These are phyloP conservation scores for Botrytis squamosa DNA, from an alignment of 2,329 filamentous ascomycete species.

Conservation along the genomic window DNA sequence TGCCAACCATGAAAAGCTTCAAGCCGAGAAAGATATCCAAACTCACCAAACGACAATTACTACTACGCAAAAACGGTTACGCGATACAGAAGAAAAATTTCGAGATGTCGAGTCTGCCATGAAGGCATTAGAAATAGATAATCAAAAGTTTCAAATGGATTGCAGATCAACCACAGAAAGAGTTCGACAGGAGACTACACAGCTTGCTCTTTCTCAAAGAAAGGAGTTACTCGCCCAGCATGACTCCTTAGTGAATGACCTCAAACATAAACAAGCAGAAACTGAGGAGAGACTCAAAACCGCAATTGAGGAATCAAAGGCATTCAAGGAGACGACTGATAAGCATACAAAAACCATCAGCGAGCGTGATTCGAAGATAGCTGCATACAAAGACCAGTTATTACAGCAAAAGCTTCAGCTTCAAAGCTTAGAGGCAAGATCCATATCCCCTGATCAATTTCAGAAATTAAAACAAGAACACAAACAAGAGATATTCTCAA, in stretches of 20 bases:
- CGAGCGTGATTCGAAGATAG: neutral
- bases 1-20: constrained; percentile 39
- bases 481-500: neutral
- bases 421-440: constrained; percentile 6
- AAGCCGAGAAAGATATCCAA: constrained; percentile 25
- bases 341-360: neutral
- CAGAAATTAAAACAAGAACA: neutral
- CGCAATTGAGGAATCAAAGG: neutral
- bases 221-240: constrained; percentile 11
- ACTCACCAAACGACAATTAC: constrained; percentile 19
- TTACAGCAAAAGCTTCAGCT: constrained; percentile 11
- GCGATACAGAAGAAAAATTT: constrained; percentile 23
- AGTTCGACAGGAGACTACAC: constrained; percentile 34
- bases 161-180: neutral
- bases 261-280: constrained; percentile 15
- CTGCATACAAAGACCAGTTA: constrained; percentile 6
- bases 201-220: constrained; percentile 19
- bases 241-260: constrained; percentile 3
- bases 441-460: neutral
- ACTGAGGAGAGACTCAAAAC: neutral
- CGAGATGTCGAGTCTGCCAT: constrained; percentile 29
- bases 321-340: neutral
- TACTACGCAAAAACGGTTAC: constrained; percentile 23
- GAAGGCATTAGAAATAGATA: constrained; percentile 33
- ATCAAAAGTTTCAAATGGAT: constrained; percentile 28